A percentile compares a stretch with the other conserved stretches of the same genome.
These are phyloP conservation scores for Penicillium sp. DNA, from an alignment of 2,329 filamentous ascomycete genomes.

Conservation along the genomic window DNA sequence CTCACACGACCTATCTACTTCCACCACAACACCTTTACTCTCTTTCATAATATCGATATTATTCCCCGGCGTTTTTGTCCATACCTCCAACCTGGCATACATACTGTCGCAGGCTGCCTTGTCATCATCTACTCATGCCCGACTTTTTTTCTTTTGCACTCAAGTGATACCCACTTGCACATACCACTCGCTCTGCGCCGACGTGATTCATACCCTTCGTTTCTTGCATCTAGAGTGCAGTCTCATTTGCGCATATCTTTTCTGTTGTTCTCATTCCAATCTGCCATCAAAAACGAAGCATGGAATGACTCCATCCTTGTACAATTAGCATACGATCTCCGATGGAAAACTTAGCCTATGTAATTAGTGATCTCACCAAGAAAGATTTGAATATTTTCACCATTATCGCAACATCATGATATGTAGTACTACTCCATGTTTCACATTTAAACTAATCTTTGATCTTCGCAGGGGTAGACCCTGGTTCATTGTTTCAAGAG, in stretches of 20 bases:
- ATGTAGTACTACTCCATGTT: not conserved
- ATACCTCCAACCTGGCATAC: not conserved
- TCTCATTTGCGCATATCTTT: constrained; percentile 7
- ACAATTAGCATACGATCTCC: not conserved
- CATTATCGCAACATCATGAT: no score
- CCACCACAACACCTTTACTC: not conserved
- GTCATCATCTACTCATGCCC: not conserved
- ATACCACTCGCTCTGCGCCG: constrained; percentile 11
- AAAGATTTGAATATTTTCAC: not conserved
- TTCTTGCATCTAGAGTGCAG: constrained; percentile 15
- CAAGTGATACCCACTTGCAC: constrained; percentile 20
- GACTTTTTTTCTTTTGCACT: not conserved
- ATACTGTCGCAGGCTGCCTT: not conserved
- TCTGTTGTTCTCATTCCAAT: not conserved
- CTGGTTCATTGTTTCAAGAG: not conserved
- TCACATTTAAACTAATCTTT: constrained; percentile 5
- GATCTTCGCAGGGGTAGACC: not conserved
- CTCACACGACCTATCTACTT: not conserved
- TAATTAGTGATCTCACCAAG: not conserved
- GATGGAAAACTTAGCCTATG: not conserved
- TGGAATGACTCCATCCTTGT: not conserved
- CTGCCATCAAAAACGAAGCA: not conserved
- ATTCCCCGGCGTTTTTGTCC: constrained; percentile 13
- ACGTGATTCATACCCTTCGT: constrained; percentile 4
- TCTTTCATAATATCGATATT: not conserved